These are phyloP conservation scores for Circinella minor DNA, from an alignment of 371 early-diverging fungal genomes.

Conservation along the genomic window DNA sequence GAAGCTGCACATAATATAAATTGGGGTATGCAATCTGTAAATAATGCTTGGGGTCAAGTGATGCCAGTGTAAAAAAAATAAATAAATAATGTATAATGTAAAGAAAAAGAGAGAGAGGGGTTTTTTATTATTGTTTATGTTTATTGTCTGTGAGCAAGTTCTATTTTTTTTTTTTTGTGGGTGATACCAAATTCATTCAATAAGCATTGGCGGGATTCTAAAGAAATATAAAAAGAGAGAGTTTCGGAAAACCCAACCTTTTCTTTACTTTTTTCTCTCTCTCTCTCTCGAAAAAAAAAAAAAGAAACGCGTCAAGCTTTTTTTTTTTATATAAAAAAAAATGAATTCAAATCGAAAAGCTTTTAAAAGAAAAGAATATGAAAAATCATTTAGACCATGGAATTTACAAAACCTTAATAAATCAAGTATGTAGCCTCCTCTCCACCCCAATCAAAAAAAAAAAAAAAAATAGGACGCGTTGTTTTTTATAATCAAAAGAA, in stretches of 20 bases:
- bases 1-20: conserved; percentile 35
- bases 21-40: conserved; percentile 37
- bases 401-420: background rate
- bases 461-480: background rate
- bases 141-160: too few relatives aligned
- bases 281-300: too few relatives aligned
- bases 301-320: background rate
- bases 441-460: background rate
- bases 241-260: too few relatives aligned
- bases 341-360: background rate
- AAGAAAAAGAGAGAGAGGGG: background rate
- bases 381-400: conserved; percentile 8
- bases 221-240: background rate
- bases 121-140: too few relatives aligned
- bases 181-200: too few relatives aligned
- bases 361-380: background rate
- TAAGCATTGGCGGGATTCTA: background rate
- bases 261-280: background rate
- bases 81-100: background rate
- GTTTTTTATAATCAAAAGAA: background rate
- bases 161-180: too few relatives aligned
- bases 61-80: conserved; percentile 11
- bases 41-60: conserved; percentile 37
- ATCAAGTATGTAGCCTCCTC: background rate
- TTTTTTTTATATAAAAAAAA: too few relatives aligned